Conservation (phyloP, 306 rosid species). For the Vigna mungo region DNA sequence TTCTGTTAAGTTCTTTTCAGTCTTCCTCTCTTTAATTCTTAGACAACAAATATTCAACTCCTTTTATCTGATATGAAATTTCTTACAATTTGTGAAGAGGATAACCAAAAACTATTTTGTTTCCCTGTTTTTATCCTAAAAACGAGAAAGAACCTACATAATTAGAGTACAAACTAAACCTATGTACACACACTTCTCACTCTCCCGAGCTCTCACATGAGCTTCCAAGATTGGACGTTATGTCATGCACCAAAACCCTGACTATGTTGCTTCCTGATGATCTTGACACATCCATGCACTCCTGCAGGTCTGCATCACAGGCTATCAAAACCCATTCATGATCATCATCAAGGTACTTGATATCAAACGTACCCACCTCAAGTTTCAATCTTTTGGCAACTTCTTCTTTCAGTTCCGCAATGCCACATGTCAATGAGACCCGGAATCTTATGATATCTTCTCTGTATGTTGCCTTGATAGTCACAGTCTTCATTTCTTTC, state of each 20-base stretch:
- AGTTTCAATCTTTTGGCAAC: constrained; percentile 79
- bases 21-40: not conserved
- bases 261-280: constrained; percentile 70
- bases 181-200: constrained; percentile 54
- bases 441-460: constrained; percentile 86
- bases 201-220: constrained; percentile 75
- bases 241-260: constrained; percentile 77
- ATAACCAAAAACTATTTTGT: constrained; percentile 49
- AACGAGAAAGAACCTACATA: constrained; percentile 40
- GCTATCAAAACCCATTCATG: constrained; percentile 90
- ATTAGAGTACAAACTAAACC: not conserved
- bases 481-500: constrained; percentile 68
- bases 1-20: not conserved
- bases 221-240: constrained; percentile 68
- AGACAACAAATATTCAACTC: constrained; percentile 36
- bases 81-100: constrained; percentile 50
- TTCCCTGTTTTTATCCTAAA: constrained; percentile 42
- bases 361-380: constrained; percentile 78
- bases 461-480: constrained; percentile 80
- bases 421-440: constrained; percentile 54
- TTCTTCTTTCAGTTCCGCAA: constrained; percentile 74
- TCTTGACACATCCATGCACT: constrained; percentile 78
- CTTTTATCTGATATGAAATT: constrained; percentile 36
- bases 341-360: constrained; percentile 89
- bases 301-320: constrained; percentile 90